Conservation (phyloP, 371 early-diverging fungal species). For the Circinella minor region DNA sequence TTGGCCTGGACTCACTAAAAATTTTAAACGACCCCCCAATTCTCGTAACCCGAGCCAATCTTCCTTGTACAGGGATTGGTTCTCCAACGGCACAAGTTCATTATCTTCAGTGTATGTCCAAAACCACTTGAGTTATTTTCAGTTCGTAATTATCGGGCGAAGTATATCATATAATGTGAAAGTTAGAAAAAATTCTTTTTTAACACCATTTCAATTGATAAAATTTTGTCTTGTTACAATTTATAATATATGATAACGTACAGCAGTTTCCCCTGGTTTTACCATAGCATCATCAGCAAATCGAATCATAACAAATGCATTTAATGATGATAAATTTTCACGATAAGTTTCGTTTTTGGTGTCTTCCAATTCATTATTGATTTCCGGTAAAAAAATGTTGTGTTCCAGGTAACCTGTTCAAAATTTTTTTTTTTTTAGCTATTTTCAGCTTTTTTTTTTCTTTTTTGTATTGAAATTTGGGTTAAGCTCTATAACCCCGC, state of each 20-base stretch:
- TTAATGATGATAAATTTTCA: conserved; percentile 58
- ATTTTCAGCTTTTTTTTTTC: background rate
- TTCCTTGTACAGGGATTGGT: conserved; percentile 65
- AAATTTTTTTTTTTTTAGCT: background rate
- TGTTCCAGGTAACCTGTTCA: conserved; percentile 64
- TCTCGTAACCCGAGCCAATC: conserved; percentile 77
- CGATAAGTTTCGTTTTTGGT: conserved; percentile 61
- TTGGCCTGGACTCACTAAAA: conserved; percentile 65
- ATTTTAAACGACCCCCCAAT: conserved; percentile 55
- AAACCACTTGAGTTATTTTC: no score
- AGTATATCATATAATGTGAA: no score
- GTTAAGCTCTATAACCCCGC: background rate
- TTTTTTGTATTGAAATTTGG: background rate
- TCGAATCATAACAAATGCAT: conserved; percentile 77
- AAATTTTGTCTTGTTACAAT: no score
- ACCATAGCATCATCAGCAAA: conserved; percentile 83
- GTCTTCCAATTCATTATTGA: conserved; percentile 77
- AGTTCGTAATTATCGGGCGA: no score
- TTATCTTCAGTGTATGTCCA: conserved; percentile 64
- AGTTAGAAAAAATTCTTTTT: no score
- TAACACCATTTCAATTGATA: no score
- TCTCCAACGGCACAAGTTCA: conserved; percentile 53
- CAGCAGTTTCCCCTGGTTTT: conserved; percentile 77
- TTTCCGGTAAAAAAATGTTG: conserved; percentile 83
- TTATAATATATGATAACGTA: conserved; percentile 28